Evolutionary conservation across 768 basidiomycete genomes (phyloP), one percentile per base, ranked within the genome.

Genomic region (Crassisporium funariophilum): DNA sequence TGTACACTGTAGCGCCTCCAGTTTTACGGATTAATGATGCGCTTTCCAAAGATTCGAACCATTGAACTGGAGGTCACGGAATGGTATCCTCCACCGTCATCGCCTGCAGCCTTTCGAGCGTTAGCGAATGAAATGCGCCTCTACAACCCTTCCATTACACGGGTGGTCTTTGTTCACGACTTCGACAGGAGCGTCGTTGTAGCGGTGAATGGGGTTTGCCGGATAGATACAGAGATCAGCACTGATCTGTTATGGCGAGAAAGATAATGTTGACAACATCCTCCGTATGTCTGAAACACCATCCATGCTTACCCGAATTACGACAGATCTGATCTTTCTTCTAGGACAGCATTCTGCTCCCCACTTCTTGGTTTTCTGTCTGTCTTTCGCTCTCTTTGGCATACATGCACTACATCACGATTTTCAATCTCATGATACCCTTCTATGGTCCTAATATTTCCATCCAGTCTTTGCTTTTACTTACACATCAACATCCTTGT

Each of bases 31-130:
- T 64, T 78, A 21, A 69, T 86, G 46, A 78, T 79, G 70, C 75
- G 68, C 20, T 68, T 86, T 19, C 68, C 67, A 1, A 66, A 60
- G 10, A 69, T 86, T 10, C 69, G 73, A 49, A 82, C 78, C 52
- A 58, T 83, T 38, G 85, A 86, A 54, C 66, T 86, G 5, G 85
- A 86, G 33, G 71, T 86, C 20, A 79, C 79, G 15, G 77, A 79
- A 40, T 88, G 85, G 85, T 72, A 74, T 4, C 85, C 84, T 7
- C 62, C 77, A 6, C 84, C 81, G 7, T 61, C 71, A 11, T 66
- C 77, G 22, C 68, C 74, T 2, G 62, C 75, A 5, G 84, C 83
- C 3, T 61, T 83, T 33, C 76, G 82, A 16, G 81, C 82, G 2
- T 66, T 87, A 5, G 75, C 76, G 3, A 73, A 72, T 44, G 85